Conservation (phyloP, 2,329 filamentous ascomycete species). For the Aaosphaeria arxii region DNA sequence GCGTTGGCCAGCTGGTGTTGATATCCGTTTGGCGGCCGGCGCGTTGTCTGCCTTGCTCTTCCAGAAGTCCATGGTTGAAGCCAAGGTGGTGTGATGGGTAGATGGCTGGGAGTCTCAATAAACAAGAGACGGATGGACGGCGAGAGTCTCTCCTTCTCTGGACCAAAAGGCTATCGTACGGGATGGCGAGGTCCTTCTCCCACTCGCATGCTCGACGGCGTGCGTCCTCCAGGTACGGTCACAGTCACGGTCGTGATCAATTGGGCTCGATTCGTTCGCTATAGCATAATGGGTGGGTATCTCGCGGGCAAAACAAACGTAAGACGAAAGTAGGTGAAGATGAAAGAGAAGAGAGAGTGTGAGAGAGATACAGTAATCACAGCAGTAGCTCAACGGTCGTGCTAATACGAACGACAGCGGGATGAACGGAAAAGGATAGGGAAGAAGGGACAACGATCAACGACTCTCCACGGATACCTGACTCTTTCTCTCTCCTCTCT, state of each 20-base stretch:
- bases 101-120: neutral
- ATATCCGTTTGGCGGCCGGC: conserved; percentile 39
- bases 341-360: neutral
- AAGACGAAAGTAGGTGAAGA: neutral
- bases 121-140: neutral
- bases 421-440: neutral
- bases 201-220: neutral
- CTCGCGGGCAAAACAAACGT: neutral
- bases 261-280: neutral
- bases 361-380: neutral
- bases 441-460: neutral
- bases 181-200: neutral
- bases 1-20: conserved; percentile 40
- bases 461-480: neutral
- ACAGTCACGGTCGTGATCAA: neutral
- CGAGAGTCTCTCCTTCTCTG: neutral
- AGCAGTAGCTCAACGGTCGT: too few species aligned
- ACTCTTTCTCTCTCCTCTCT: too few species aligned
- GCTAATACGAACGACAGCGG: neutral
- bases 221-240: neutral
- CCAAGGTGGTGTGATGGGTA: neutral
- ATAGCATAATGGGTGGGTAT: too few species aligned
- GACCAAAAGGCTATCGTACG: neutral
- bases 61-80: conserved; percentile 1
- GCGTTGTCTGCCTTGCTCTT: conserved; percentile 9